Evolutionary conservation across 2,329 filamentous ascomycete genomes (phyloP).

Genomic region (Fusarium sp.): DNA sequence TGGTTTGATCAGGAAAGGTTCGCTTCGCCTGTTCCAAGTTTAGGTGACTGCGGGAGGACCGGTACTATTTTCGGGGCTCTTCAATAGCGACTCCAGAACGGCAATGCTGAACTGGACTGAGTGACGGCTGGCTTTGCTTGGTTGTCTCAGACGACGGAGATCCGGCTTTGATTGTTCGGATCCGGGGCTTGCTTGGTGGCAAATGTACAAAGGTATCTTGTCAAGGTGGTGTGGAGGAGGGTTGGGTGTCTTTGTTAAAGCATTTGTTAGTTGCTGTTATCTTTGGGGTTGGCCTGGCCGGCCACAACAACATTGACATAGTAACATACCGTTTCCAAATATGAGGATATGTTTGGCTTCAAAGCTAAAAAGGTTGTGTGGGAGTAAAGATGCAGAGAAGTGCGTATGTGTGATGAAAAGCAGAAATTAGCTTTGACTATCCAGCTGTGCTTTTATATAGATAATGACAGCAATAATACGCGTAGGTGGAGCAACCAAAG

Average conservation of each 20-base stretch:
- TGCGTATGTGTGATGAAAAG: conserved; percentile 38
- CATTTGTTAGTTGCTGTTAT: conserved; percentile 17
- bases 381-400: conserved; percentile 9
- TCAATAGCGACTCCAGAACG: conserved; percentile 51
- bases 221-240: conserved; percentile 36
- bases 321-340: conserved; percentile 37
- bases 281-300: conserved; percentile 27
- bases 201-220: conserved; percentile 39
- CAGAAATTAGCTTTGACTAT: conserved; percentile 19
- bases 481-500: conserved; percentile 36
- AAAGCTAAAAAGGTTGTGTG: conserved; percentile 1
- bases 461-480: conserved; percentile 12
- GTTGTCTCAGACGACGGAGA: conserved; percentile 24
- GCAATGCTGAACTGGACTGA: conserved; percentile 19
- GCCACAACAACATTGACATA: conserved; percentile 27
- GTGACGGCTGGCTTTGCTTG: conserved; percentile 6
- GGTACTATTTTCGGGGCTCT: conserved; percentile 43
- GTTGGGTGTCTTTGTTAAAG: conserved; percentile 31
- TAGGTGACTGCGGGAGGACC: conserved; percentile 45
- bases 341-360: conserved; percentile 26
- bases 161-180: conserved; percentile 40
- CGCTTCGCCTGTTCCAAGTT: conserved; percentile 12
- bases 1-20: conserved; percentile 19
- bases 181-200: conserved; percentile 41
- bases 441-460: conserved; percentile 44